phyloP scores from a whole-genome alignment of 73 alveolate genomes.

The Paramecium sexaurelia region DNA sequence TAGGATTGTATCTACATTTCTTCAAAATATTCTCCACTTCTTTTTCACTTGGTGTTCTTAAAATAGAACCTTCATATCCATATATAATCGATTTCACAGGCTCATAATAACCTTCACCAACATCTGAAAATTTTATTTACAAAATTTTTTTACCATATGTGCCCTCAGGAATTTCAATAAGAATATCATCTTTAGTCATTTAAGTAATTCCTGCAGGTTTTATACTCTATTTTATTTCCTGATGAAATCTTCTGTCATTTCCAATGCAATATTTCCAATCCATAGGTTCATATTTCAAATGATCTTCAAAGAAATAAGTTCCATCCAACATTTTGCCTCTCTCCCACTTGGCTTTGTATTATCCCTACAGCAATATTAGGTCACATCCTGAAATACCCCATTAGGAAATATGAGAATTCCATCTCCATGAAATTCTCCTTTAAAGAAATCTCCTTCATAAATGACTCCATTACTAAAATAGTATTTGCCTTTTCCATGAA shows the following conservation, averaged over 20 bases:
- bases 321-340: conserved; percentile 89
- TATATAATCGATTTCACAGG: conserved; percentile 91
- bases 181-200: conserved; percentile 82
- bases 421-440: conserved; percentile 96
- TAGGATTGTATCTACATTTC: conserved; percentile 91
- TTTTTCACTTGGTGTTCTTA: conserved; percentile 87
- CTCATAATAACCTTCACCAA: conserved; percentile 95
- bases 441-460: conserved; percentile 94
- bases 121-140: conserved; percentile 60
- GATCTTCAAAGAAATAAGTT: conserved; percentile 85
- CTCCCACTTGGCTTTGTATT: conserved; percentile 93
- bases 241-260: conserved; percentile 87
- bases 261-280: conserved; percentile 90
- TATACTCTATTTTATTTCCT: conserved; percentile 83
- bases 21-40: conserved; percentile 90
- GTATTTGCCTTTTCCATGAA: conserved; percentile 81
- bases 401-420: conserved; percentile 91
- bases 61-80: conserved; percentile 83
- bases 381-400: conserved; percentile 53
- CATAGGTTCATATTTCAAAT: conserved; percentile 78
- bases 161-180: conserved; percentile 93
- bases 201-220: conserved; percentile 87
- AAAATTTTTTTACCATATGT: conserved; percentile 76
- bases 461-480: conserved; percentile 88
- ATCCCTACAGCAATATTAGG: conserved; percentile 67